These are phyloP conservation scores for Yamadazyma friedrichii DNA, from an alignment of 1,139 yeast species.

Conservation along the genomic window DNA sequence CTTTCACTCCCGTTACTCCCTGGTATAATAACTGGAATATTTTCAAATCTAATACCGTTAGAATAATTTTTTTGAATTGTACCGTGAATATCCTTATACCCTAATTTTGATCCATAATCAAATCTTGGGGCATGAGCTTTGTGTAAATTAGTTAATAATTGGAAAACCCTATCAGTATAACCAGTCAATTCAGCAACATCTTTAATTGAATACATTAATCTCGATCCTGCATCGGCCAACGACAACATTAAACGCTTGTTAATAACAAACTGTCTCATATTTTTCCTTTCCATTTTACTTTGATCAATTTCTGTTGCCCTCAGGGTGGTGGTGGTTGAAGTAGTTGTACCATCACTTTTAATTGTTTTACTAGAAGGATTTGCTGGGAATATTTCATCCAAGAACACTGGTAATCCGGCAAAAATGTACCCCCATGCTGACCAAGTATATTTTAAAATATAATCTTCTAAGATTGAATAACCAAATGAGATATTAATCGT, in stretches of 20 bases:
- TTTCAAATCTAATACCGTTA: conserved; percentile 77
- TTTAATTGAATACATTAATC: conserved; percentile 92
- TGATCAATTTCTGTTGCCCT: conserved; percentile 5
- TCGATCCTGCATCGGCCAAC: conserved; percentile 94
- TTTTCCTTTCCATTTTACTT: conserved; percentile 36
- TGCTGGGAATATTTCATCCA: conserved; percentile 43
- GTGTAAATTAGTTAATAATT: conserved; percentile 71
- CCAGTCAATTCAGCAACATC: conserved; percentile 92
- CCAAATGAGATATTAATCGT: conserved; percentile 52
- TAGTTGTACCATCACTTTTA: background rate
- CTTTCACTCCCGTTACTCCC: conserved; percentile 56
- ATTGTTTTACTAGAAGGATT: conserved; percentile 5
- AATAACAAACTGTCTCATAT: conserved; percentile 86
- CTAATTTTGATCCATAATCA: conserved; percentile 58
- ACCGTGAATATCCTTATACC: conserved; percentile 64
- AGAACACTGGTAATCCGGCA: conserved; percentile 80
- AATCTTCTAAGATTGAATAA: conserved; percentile 80
- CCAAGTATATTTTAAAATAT: conserved; percentile 89
- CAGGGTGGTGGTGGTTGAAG: background rate
- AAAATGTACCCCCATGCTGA: conserved; percentile 90
- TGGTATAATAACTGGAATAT: conserved; percentile 82
- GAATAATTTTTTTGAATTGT: conserved; percentile 73
- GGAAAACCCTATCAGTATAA: conserved; percentile 82
- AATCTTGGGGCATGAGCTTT: conserved; percentile 74
- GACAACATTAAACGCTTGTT: conserved; percentile 88